phyloP scores from a whole-genome alignment of 768 basidiomycete genomes.

The Phylloporus sp. region DNA sequence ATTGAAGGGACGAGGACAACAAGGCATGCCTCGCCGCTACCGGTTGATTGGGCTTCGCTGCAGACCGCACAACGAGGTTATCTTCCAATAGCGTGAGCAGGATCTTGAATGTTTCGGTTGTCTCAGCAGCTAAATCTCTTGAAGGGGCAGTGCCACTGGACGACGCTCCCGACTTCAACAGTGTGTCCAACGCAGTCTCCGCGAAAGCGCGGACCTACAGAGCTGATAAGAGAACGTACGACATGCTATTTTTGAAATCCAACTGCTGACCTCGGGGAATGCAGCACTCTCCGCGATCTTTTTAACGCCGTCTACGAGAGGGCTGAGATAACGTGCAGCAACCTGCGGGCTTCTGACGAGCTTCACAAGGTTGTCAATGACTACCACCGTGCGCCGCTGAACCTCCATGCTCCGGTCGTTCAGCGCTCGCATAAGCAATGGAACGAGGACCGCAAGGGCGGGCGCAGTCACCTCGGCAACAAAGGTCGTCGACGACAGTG shows the following conservation, averaged over 20 bases:
- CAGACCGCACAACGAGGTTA: conserved; percentile 38
- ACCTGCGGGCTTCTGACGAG: conserved; percentile 89
- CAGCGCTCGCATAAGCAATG: conserved; percentile 83
- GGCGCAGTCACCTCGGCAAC: conserved; percentile 96
- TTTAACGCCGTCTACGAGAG: conserved; percentile 86
- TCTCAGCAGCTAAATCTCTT: conserved; percentile 68
- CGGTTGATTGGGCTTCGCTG: conserved; percentile 47
- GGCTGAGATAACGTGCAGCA: conserved; percentile 83
- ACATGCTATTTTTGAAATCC: conserved; percentile 2
- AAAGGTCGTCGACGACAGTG: conserved; percentile 91
- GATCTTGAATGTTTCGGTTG: conserved; percentile 48
- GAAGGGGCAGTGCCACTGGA: conserved; percentile 63
- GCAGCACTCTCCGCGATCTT: conserved; percentile 88
- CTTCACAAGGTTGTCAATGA: conserved; percentile 95
- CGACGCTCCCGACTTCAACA: conserved; percentile 82
- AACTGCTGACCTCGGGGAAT: conserved; percentile 78
- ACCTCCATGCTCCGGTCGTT: conserved; percentile 97
- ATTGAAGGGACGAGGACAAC: conserved; percentile 60
- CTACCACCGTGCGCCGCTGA: conserved; percentile 89
- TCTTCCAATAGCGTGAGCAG: conserved; percentile 60
- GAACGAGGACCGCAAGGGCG: conserved; percentile 93
- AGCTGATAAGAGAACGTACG: conserved; percentile 10
- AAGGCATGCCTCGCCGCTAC: conserved; percentile 53
- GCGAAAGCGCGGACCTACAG: conserved; percentile 88
- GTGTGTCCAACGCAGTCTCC: conserved; percentile 73